A percentile compares a stretch with the other conserved stretches of the same genome.
Evolutionary conservation across 2,329 filamentous ascomycete genomes (phyloP).

Genomic region (Aspergillus sojae): DNA sequence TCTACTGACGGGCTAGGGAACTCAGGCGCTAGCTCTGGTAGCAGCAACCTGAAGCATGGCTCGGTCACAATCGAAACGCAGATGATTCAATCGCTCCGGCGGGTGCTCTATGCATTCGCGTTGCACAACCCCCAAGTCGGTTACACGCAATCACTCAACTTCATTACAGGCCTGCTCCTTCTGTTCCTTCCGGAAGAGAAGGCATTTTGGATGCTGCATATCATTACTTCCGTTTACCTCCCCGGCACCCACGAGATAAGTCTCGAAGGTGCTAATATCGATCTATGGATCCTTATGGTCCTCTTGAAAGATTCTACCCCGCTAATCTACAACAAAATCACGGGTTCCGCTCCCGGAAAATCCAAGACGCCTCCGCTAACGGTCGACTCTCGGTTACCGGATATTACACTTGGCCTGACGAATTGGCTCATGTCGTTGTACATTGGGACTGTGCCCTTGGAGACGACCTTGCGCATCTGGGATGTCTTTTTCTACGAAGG

Average conservation of each 20-base stretch:
- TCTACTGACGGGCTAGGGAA: conserved; percentile 22
- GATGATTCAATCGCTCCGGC: conserved; percentile 78
- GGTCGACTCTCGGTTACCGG: conserved; percentile 66
- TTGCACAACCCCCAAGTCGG: conserved; percentile 89
- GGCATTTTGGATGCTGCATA: conserved; percentile 87
- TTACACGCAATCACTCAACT: conserved; percentile 95
- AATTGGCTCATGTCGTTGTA: conserved; percentile 99
- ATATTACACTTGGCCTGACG: conserved; percentile 88
- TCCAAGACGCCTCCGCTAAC: conserved; percentile 46
- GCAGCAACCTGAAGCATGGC: conserved; percentile 40
- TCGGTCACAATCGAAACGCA: conserved; percentile 64
- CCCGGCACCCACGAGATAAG: conserved; percentile 90
- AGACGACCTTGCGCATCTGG: conserved; percentile 90
- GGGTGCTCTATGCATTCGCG: conserved; percentile 86
- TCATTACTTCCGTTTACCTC: conserved; percentile 84
- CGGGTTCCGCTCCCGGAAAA: conserved; percentile 50
- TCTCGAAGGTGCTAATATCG: conserved; percentile 88
- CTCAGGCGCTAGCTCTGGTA: conserved; percentile 29
- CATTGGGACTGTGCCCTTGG: conserved; percentile 88
- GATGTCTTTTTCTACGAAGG: conserved; percentile 96
- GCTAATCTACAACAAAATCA: conserved; percentile 83
- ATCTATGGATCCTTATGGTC: conserved; percentile 90
- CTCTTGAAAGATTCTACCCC: conserved; percentile 81
- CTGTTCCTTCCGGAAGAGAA: conserved; percentile 92
- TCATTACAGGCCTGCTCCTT: conserved; percentile 84